Base-by-base conservation (phyloP, 2,329 filamentous ascomycete species). In the Colletotrichum sp. region DNA sequence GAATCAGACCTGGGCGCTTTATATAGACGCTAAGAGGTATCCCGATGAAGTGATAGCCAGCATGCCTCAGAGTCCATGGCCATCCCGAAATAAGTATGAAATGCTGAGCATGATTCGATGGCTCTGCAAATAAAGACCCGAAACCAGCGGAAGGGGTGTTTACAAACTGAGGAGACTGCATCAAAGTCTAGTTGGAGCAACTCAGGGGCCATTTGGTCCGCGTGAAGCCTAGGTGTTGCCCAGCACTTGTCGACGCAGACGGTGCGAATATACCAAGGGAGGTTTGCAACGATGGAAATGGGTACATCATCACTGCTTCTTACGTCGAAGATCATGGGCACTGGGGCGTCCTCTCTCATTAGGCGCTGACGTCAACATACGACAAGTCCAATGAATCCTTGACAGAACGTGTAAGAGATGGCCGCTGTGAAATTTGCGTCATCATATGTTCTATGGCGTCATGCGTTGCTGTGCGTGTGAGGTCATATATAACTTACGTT, bases 21-120 rank as follows among this genome's bases (percentile, higher is more conserved):
- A 47, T 8, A 1, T 47, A 7, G 18, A 21, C n/a, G 3, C n/a
- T 47, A 1, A 4, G 6, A 47, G 6, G 1, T 47, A 47, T 47
- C 4, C 38, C 5, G 38, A 43, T 43, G n/a, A 47, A 47, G 43
- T 47, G 43, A 47, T 47, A n/a, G 43, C n/a, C 6, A 47, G n/a
- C 2, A 21, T 47, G n/a, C 11, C 21, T 2, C n/a, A 47, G n/a
- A 47, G n/a, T 1, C 11, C 3, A 21, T 8, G 11, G 18, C 18
- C 38, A 43, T 43, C 9, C 18, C 38, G 0, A 9, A n/a, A n/a
- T n/a, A n/a, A n/a, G 1, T n/a, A 12, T 6, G 0, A 2, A 43
- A 43, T n/a, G 9, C 0, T 12, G 18, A 43, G 0, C 9, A 16
- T 6, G 18, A n/a, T 43, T 9, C 0, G 0, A 12, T 12, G 1